Percentiles rank a stretch among this genome's conserved stretches.
Evolutionary conservation across 2,329 filamentous ascomycete species (phyloP).

Genomic region (Epichloe brachyelytri): DNA sequence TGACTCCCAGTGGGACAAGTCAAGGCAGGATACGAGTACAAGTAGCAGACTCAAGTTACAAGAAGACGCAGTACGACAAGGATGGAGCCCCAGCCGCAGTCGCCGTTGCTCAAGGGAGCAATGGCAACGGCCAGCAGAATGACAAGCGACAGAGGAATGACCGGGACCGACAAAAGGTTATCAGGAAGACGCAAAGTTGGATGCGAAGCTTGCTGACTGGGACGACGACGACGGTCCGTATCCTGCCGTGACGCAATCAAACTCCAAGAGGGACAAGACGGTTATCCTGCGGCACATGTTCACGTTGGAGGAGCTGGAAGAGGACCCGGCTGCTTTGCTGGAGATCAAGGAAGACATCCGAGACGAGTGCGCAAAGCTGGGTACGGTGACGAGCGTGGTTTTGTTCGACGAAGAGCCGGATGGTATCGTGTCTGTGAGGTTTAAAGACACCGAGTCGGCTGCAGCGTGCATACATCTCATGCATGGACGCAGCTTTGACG

Average conservation of each 20-base stretch:
- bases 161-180: constrained; percentile 77
- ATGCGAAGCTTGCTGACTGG: constrained; percentile 90
- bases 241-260: constrained; percentile 27
- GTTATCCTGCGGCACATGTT: constrained; percentile 93
- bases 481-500: constrained; percentile 69
- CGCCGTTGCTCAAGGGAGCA: constrained; percentile 8
- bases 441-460: constrained; percentile 58
- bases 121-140: constrained; percentile 20
- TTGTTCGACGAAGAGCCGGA: constrained; percentile 78
- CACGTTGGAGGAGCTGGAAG: constrained; percentile 69
- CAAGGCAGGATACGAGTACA: constrained; percentile 66
- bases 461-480: constrained; percentile 60
- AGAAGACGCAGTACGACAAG: constrained; percentile 62
- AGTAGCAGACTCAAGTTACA: constrained; percentile 80
- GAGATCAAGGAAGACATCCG: constrained; percentile 93
- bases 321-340: constrained; percentile 68
- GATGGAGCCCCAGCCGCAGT: constrained; percentile 8
- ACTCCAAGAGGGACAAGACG: constrained; percentile 55
- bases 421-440: constrained; percentile 77
- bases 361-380: constrained; percentile 78
- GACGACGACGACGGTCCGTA: constrained; percentile 78
- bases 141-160: constrained; percentile 34
- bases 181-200: constrained; percentile 79
- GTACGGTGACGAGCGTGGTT: constrained; percentile 79
- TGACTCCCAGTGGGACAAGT: constrained; percentile 36